A percentile compares a stretch with the other conserved stretches of the same genome.
Evolutionary conservation across 2,329 filamentous ascomycete species (phyloP).

Genomic region (Capronia coronata): DNA sequence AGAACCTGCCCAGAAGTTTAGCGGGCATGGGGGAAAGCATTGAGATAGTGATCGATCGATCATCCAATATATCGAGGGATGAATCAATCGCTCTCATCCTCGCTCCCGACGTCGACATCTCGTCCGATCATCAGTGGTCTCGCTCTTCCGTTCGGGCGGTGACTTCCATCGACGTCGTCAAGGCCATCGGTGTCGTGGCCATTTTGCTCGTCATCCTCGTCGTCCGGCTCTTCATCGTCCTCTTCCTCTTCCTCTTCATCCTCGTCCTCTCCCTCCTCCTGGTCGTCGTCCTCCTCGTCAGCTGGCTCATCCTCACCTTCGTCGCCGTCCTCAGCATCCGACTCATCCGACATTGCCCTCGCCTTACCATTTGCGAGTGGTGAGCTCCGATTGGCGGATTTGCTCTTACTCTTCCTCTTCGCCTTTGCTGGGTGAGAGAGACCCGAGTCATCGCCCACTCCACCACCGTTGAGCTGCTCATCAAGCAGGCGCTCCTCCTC

Average conservation of each 20-base stretch:
- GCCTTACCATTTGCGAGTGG: constrained; percentile 18
- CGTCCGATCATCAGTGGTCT: constrained; percentile 23
- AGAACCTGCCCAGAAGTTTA: no score
- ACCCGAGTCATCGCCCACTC: constrained; percentile 4
- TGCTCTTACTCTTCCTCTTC: constrained; percentile 18
- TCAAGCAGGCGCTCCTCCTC: constrained; percentile 26
- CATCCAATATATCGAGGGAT: no score
- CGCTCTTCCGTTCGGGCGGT: constrained; percentile 1
- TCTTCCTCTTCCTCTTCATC: constrained; percentile 23
- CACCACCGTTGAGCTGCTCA: constrained; percentile 29
- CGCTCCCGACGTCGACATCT: constrained; percentile 24
- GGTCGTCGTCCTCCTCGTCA: constrained; percentile 29
- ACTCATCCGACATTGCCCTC: constrained; percentile 23
- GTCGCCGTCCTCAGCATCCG: constrained; percentile 25
- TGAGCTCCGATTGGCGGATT: no score
- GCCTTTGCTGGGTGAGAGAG: constrained; percentile 11
- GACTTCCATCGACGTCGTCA: constrained; percentile 28
- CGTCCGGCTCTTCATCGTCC: constrained; percentile 21
- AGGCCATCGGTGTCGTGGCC: constrained; percentile 26
- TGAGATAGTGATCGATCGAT: no score
- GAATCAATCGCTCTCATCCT: constrained; percentile 27
- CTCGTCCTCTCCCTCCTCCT: constrained; percentile 29
- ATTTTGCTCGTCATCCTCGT: constrained; percentile 21
- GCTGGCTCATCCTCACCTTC: constrained; percentile 28
- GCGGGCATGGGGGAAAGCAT: no score